Conservation (phyloP, 1,139 yeast species). For the Zygosaccharomyces pseudobailii region DNA sequence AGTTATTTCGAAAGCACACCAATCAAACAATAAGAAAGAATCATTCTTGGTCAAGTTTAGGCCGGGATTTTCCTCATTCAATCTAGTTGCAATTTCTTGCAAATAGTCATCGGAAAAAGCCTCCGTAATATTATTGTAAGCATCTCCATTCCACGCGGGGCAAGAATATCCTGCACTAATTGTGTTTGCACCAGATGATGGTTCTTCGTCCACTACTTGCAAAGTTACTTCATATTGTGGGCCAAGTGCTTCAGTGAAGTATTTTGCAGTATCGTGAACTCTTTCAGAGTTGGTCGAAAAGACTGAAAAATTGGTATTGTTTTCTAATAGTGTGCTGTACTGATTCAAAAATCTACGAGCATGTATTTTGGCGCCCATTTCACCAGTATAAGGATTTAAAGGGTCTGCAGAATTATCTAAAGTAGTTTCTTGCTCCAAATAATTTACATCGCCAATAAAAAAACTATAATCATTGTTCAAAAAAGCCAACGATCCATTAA, state of each 20-base stretch:
- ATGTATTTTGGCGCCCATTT: conserved; percentile 24
- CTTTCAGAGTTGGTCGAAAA: conserved; percentile 19
- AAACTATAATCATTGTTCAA: conserved; percentile 36
- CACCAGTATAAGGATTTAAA: conserved; percentile 21
- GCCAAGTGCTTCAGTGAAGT: conserved; percentile 35
- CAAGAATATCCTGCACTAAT: conserved; percentile 38
- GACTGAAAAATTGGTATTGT: conserved; percentile 11
- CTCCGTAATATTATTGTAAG: conserved; percentile 21
- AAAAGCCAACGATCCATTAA: conserved; percentile 37
- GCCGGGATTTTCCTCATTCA: conserved; percentile 40
- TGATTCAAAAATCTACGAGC: conserved; percentile 16
- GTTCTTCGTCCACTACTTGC: conserved; percentile 32
- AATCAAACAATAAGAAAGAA: conserved; percentile 42
- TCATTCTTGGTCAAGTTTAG: conserved; percentile 42
- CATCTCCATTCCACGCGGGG: conserved; percentile 27
- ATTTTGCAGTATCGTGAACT: conserved; percentile 21
- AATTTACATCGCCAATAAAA: conserved; percentile 24
- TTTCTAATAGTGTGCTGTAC: conserved; percentile 14
- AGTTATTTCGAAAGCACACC: conserved; percentile 56
- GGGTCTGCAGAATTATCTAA: conserved; percentile 13
- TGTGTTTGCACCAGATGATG: conserved; percentile 38
- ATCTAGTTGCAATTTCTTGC: conserved; percentile 38
- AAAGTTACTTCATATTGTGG: conserved; percentile 13
- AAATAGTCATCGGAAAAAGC: conserved; percentile 31
- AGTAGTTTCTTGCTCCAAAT: conserved; percentile 28